These are phyloP conservation scores for Isatis tinctoria DNA, from an alignment of 345 rosid species.

Conservation along the genomic window DNA sequence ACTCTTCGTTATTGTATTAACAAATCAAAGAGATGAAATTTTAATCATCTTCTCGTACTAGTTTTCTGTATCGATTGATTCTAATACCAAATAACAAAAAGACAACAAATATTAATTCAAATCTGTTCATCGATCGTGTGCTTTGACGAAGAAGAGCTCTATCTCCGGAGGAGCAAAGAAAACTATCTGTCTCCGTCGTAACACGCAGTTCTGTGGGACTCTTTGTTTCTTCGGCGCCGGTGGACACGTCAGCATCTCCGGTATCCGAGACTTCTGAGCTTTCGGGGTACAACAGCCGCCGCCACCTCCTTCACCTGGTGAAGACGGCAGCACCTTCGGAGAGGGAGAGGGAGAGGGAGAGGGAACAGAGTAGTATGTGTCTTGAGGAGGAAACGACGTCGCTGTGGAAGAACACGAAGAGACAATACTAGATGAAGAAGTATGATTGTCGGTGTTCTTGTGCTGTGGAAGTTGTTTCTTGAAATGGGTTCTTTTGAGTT, in stretches of 20 bases:
- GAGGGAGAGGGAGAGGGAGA: slow-evolving; percentile 28
- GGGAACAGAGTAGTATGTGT: slow-evolving; percentile 7
- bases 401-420: slow-evolving; percentile 22
- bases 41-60: slow-evolving; percentile 14
- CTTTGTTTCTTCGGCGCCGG: slow-evolving; percentile 96
- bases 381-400: slow-evolving; percentile 19
- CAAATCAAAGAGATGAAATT: slow-evolving; percentile 21
- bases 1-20: slow-evolving; percentile 31
- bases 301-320: slow-evolving; percentile 5
- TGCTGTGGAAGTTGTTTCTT: slow-evolving; percentile 31
- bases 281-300: slow-evolving; percentile 69
- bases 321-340: slow-evolving; percentile 9
- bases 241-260: slow-evolving; percentile 76
- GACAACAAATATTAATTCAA: neutral
- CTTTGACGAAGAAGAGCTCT: slow-evolving; percentile 85
- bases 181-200: slow-evolving; percentile 64
- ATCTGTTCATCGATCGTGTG: slow-evolving; percentile 27
- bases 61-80: slow-evolving; percentile 8
- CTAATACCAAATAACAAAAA: neutral
- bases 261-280: slow-evolving; percentile 70
- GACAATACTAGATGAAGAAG: slow-evolving; percentile 12
- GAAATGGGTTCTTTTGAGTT: slow-evolving; percentile 16
- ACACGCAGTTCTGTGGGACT: slow-evolving; percentile 35
- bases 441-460: slow-evolving; percentile 10
- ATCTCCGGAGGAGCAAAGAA: slow-evolving; percentile 93